Evolutionary conservation across 2,329 filamentous ascomycete species (phyloP).

Genomic region (Cadophora gregata): DNA sequence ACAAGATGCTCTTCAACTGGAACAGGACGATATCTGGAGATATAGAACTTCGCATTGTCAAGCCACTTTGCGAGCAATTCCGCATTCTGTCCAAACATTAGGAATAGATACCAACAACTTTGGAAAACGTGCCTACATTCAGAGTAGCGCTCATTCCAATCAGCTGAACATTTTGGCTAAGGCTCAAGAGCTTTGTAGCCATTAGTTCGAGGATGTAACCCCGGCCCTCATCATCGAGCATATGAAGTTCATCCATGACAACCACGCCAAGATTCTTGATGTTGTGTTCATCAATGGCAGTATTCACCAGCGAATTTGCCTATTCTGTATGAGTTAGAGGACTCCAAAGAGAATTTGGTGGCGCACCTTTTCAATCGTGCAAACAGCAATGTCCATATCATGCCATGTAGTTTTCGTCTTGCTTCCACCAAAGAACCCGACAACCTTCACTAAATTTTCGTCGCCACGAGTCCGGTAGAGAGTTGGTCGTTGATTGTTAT

Average conservation of each 20-base stretch:
- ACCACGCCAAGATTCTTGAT: conserved; percentile 68
- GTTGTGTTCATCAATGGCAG: conserved; percentile 72
- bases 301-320: conserved; percentile 77
- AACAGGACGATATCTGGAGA: conserved; percentile 75
- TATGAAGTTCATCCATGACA: conserved; percentile 81
- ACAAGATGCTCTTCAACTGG: conserved; percentile 78
- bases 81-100: conserved; percentile 64
- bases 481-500: conserved; percentile 40
- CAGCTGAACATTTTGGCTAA: conserved; percentile 20
- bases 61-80: conserved; percentile 73
- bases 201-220: conserved; percentile 71
- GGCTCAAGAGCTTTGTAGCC: conserved; percentile 26
- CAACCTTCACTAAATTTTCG: conserved; percentile 66
- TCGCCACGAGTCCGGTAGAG: conserved; percentile 61
- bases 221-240: conserved; percentile 79
- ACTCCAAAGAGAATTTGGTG: background rate
- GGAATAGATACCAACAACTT: background rate
- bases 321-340: conserved; percentile 43
- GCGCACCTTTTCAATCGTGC: conserved; percentile 76
- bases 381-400: conserved; percentile 79
- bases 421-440: conserved; percentile 77
- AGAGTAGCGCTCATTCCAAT: conserved; percentile 79
- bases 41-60: conserved; percentile 68
- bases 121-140: conserved; percentile 55
- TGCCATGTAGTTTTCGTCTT: conserved; percentile 70